Evolutionary conservation across 345 rosid genomes (phyloP), one percentile per base, ranked within the genome.

Genomic region (Rubroshorea leprosula): DNA sequence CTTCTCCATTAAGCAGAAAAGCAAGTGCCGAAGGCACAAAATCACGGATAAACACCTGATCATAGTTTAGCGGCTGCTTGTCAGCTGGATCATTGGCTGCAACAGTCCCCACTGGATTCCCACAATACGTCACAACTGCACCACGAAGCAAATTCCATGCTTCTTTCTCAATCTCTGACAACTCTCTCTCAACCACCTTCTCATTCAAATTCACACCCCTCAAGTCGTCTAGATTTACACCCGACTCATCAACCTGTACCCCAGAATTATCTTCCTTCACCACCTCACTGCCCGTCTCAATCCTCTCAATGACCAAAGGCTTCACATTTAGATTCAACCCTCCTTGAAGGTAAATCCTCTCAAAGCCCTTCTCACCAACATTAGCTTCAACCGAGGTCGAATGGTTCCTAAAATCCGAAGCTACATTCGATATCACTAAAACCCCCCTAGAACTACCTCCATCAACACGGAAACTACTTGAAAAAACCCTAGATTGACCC

Each of bases 11-110:
- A 49, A 92, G 95, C 82, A 92, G 61, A 70, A 92, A 89, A 0
- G 97, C 93, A 61, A 83, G 81, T 0, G 91, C 98, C 0, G 95
- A 86, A n/a, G 98, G 98, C n/a, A 83, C 86, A 68, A 92, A 92
- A 75, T 92, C 96, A 18, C 98, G 97, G 58, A 92, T 85, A 72
- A 92, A 92, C 55, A 92, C 87, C 61, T 92, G 98, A 70, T 92
- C 96, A 66, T 92, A 92, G 64, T 89, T 92, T 81, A 84, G 64
- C 2, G 84, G 82, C 61, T 80, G 91, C 63, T 66, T 80, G 46
- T 86, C 86, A 17, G 80, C 83, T 11, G 84, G 86, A 71, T 84
- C 85, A 65, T 69, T 83, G 53, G 97, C 98, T 0, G 98, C 96
- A 23, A 89, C 77, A 0, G 97, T 92, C 60, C 97, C 98, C 59